Percentiles rank a stretch among this genome's conserved stretches.
These are phyloP conservation scores for Hibiscus trionum DNA, from an alignment of 345 rosid species.

Conservation along the genomic window DNA sequence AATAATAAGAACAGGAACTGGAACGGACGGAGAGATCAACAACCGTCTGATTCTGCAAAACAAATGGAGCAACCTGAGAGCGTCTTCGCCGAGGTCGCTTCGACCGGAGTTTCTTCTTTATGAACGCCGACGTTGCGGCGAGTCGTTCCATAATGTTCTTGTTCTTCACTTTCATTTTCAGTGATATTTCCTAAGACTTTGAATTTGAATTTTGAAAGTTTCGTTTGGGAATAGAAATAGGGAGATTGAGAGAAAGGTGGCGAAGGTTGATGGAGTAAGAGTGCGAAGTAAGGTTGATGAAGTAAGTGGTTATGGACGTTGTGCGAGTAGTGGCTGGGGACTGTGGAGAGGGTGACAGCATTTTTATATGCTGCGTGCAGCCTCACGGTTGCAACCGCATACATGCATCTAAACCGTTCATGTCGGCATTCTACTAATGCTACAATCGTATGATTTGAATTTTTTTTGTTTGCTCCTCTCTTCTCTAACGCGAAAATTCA, in stretches of 20 bases:
- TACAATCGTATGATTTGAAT: no score
- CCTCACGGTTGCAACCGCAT: background rate
- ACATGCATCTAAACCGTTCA: no score
- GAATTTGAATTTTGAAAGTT: background rate
- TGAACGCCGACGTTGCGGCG: conserved; percentile 7
- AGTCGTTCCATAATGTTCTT: background rate
- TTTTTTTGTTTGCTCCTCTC: no score
- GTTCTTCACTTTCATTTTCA: conserved; percentile 10
- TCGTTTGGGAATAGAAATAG: background rate
- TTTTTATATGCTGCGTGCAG: background rate
- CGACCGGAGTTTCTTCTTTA: conserved; percentile 48
- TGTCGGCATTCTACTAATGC: no score
- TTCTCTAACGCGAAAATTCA: no score
- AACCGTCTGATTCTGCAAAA: conserved; percentile 10
- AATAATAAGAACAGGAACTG: conserved; percentile 27
- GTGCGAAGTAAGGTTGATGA: background rate
- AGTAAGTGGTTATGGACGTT: conserved; percentile 29
- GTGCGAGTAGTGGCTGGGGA: background rate
- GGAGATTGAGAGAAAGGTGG: background rate
- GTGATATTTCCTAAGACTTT: conserved; percentile 1
- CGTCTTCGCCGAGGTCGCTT: conserved; percentile 42
- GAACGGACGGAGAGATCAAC: conserved; percentile 29
- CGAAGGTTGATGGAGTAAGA: background rate
- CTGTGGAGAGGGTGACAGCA: background rate
- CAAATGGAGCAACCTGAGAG: conserved; percentile 32